These are phyloP conservation scores for Podospora pseudocomata DNA, from an alignment of 495 filamentous ascomycete species.

Conservation along the genomic window DNA sequence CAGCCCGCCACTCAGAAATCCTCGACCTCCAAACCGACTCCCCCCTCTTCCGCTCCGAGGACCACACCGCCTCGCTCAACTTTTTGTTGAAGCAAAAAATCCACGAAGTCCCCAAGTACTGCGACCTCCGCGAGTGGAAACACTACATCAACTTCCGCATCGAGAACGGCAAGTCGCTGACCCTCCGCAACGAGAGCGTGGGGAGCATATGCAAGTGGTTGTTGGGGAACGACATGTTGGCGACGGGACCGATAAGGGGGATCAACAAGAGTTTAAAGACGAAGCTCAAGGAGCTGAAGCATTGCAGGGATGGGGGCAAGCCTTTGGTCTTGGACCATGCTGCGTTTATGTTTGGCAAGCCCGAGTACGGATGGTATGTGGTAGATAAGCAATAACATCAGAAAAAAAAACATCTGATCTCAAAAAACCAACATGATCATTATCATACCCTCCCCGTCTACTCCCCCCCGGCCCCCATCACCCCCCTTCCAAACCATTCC, in stretches of 20 bases:
- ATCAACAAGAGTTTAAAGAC: not conserved
- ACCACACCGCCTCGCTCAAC: not conserved
- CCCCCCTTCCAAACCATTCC: slow-evolving; percentile 91
- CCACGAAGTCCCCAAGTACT: not conserved
- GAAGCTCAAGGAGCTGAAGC: not conserved
- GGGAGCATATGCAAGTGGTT: not conserved
- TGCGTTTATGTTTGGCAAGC: not conserved
- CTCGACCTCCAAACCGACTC: not conserved
- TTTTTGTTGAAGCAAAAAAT: not conserved
- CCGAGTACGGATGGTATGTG: no score
- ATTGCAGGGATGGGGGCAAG: not conserved
- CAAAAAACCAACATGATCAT: not conserved
- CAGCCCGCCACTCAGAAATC: slow-evolving; percentile 43
- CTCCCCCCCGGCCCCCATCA: slow-evolving; percentile 58
- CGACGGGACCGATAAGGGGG: not conserved
- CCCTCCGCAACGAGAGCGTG: not conserved
- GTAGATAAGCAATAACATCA: no score
- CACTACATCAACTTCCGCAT: not conserved
- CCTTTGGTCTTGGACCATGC: not conserved
- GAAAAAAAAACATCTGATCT: no score
- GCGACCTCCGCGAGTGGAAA: not conserved
- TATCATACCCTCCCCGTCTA: not conserved
- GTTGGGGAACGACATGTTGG: not conserved
- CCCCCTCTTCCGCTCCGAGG: not conserved
- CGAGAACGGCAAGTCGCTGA: not conserved